Evolutionary conservation across 2,329 filamentous ascomycete species (phyloP).

Genomic region (Xylariaceae sp.): DNA sequence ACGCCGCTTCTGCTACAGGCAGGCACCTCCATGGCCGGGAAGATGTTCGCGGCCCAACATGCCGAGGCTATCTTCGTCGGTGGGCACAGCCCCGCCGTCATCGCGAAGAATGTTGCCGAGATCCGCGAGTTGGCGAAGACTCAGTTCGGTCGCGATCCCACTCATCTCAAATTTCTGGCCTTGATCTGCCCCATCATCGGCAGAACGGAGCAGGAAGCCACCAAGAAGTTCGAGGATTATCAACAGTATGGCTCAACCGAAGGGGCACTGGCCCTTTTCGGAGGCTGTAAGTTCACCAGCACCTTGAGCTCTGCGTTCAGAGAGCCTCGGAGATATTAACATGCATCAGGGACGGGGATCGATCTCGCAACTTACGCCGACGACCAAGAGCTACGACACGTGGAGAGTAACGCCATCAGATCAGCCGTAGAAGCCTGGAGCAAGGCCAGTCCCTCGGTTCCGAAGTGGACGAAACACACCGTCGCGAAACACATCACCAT

Average conservation of each 20-base stretch:
- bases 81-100: slow-evolving; percentile 63
- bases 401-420: slow-evolving; percentile 46
- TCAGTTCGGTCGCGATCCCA: slow-evolving; percentile 56
- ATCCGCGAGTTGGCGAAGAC: slow-evolving; percentile 59
- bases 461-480: slow-evolving; percentile 73
- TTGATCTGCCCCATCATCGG: slow-evolving; percentile 68
- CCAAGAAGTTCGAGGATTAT: slow-evolving; percentile 64
- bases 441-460: slow-evolving; percentile 58
- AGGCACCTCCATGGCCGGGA: slow-evolving; percentile 65
- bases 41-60: slow-evolving; percentile 70
- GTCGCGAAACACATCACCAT: slow-evolving; percentile 69
- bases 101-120: slow-evolving; percentile 64
- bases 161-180: slow-evolving; percentile 68
- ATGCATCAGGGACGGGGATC: slow-evolving; percentile 54
- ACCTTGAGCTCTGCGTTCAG: too few species aligned
- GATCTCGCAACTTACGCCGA: slow-evolving; percentile 46
- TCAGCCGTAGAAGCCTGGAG: slow-evolving; percentile 59
- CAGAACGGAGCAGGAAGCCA: slow-evolving; percentile 66
- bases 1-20: slow-evolving; percentile 72
- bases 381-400: slow-evolving; percentile 44
- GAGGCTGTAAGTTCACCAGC: slow-evolving; percentile 54
- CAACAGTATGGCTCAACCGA: slow-evolving; percentile 61
- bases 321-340: too few species aligned
- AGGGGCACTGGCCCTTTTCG: slow-evolving; percentile 71
- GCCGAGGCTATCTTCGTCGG: slow-evolving; percentile 73